These are phyloP conservation scores for Sporisorium reilianum DNA, from an alignment of 1,284 basidiomycete genomes.

Conservation along the genomic window DNA sequence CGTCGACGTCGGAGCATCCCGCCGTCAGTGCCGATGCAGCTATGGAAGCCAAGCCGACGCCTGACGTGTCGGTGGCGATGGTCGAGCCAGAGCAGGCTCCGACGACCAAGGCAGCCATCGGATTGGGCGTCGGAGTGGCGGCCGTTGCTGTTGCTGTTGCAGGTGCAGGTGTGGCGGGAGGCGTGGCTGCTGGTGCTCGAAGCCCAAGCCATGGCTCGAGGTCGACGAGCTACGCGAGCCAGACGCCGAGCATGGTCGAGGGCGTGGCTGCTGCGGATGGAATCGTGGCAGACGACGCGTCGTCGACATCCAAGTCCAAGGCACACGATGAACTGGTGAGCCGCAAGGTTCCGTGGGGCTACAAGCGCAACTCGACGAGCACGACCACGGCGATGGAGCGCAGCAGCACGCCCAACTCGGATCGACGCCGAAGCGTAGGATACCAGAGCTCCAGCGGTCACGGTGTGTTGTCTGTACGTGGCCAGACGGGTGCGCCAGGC, in stretches of 20 bases:
- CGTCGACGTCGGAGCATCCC: slow-evolving; percentile 35
- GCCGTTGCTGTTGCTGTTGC: slow-evolving; percentile 12
- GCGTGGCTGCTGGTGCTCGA: slow-evolving; percentile 11
- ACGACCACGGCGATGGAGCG: slow-evolving; percentile 20
- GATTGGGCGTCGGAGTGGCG: slow-evolving; percentile 18
- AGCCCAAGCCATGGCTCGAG: slow-evolving; percentile 32
- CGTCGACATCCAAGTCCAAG: slow-evolving; percentile 27
- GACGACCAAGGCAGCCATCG: slow-evolving; percentile 6
- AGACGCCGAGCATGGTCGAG: slow-evolving; percentile 23
- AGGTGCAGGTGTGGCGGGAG: too few species aligned
- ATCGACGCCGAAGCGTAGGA: slow-evolving; percentile 41
- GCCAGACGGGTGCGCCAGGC: slow-evolving; percentile 3
- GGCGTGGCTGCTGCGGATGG: slow-evolving; percentile 15
- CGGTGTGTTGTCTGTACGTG: slow-evolving; percentile 19
- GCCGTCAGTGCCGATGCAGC: slow-evolving; percentile 15
- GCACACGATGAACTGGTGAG: slow-evolving; percentile 46
- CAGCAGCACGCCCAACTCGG: slow-evolving; percentile 36
- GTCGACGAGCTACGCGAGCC: slow-evolving; percentile 35
- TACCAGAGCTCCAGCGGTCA: slow-evolving; percentile 43
- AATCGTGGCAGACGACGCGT: slow-evolving; percentile 24
- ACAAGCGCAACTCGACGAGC: slow-evolving; percentile 50
- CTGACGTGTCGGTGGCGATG: slow-evolving; percentile 33
- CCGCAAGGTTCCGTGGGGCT: slow-evolving; percentile 61
- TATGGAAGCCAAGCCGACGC: slow-evolving; percentile 22
- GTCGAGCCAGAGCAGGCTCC: slow-evolving; percentile 12